Base-by-base conservation (phyloP, 2,329 filamentous ascomycete genomes). In the Aureobasidium vineae region DNA sequence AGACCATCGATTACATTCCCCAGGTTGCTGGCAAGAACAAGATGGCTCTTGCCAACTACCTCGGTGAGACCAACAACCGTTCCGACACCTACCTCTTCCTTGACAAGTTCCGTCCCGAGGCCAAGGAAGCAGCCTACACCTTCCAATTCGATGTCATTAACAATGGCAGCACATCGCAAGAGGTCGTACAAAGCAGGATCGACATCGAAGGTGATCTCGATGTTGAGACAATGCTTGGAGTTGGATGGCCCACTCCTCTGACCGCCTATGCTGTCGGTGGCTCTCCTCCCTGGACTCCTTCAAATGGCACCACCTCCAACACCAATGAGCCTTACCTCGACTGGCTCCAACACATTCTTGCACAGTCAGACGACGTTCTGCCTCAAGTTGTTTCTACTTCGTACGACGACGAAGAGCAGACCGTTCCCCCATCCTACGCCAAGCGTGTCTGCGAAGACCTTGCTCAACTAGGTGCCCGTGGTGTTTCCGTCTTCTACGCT, bases 291-390 rank as follows among this genome's bases (percentile, higher is more conserved):
- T 84, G 83, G 72, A 76, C 79, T 13, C 80, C 85, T 0, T 80
- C 85, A 47, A 70, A 79, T 15, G 79, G 70, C 72, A 77, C 77
- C 59, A 74, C 80, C 23, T 78, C 69, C 28, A 82, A 87, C 74
- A 82, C 80, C 70, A 91, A 90, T 74, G 89, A 91, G 77, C 88
- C 88, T 0, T 90, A 90, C 75, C 79, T 90, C 1, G 81, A 81
- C 16, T 90, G 85, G 79, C 78, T 90, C 8, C 80, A 84, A 66
- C 85, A 85, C 74, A 74, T 89, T 1, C 80, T 88, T 0, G 75
- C 77, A 1, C 81, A 88, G 23, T 75, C 79, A 1, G 81, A 82
- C 56, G 71, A 76, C 0, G 74, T 84, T 21, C 78, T 90, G 1
- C 88, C 88, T 0, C 82, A 86, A 54, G 84, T 87, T 19, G 83